Evolutionary conservation across 2,329 filamentous ascomycete species (phyloP).

Genomic region (Cladophialophora exuberans): DNA sequence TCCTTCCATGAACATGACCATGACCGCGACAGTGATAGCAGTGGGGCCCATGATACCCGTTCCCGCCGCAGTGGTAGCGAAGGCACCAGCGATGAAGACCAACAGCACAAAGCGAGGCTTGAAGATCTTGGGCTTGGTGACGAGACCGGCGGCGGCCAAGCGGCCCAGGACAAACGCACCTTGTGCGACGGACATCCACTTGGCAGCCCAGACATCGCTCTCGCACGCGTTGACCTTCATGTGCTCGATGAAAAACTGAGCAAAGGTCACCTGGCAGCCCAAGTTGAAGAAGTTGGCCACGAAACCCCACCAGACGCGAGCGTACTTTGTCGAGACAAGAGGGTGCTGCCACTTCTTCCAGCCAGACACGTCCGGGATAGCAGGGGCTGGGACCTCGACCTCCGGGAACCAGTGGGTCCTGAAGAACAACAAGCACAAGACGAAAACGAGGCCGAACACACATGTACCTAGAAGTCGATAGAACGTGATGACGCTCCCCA

Average conservation of each 20-base stretch:
- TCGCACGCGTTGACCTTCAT: slow-evolving; percentile 62
- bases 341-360: slow-evolving; percentile 33
- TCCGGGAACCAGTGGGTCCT: slow-evolving; percentile 71
- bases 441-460: slow-evolving; percentile 64
- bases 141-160: slow-evolving; percentile 68
- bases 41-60: slow-evolving; percentile 52
- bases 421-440: slow-evolving; percentile 52
- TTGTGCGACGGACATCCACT: slow-evolving; percentile 74
- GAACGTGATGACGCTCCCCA: slow-evolving; percentile 74
- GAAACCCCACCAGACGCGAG: slow-evolving; percentile 74
- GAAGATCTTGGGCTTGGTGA: slow-evolving; percentile 57
- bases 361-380: slow-evolving; percentile 56
- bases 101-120: slow-evolving; percentile 73
- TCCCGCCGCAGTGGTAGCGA: slow-evolving; percentile 60
- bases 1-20: slow-evolving; percentile 80
- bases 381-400: slow-evolving; percentile 66
- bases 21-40: slow-evolving; percentile 61
- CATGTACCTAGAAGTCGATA: slow-evolving; percentile 77
- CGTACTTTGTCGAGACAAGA: slow-evolving; percentile 58
- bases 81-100: slow-evolving; percentile 64
- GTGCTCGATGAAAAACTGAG: slow-evolving; percentile 74
- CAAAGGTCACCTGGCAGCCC: slow-evolving; percentile 65
- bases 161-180: slow-evolving; percentile 73
- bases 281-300: slow-evolving; percentile 80
- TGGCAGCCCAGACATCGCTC: slow-evolving; percentile 60